Conservation (phyloP, 2,329 filamentous ascomycete species). For the Fusarium temperatum region DNA sequence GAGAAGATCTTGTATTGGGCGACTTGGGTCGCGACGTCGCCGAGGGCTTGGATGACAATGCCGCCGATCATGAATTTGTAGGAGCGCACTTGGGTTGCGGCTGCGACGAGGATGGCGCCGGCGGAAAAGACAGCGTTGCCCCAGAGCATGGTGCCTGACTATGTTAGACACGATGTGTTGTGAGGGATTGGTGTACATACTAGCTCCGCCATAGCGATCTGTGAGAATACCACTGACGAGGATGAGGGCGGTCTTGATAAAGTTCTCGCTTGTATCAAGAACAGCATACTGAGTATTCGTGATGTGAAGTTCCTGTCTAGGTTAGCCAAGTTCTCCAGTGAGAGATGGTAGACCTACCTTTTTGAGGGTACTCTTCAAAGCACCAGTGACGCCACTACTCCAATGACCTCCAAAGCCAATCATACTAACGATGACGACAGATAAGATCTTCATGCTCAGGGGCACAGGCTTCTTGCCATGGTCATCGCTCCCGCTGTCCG, state of each 20-base stretch:
- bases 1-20: slow-evolving; percentile 73
- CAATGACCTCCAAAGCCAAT: slow-evolving; percentile 69
- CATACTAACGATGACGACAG: slow-evolving; percentile 60
- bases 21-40: slow-evolving; percentile 71
- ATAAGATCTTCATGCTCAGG: slow-evolving; percentile 44
- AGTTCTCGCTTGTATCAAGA: slow-evolving; percentile 68
- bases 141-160: slow-evolving; percentile 61
- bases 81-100: slow-evolving; percentile 63
- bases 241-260: slow-evolving; percentile 67
- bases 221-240: slow-evolving; percentile 64
- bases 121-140: slow-evolving; percentile 68
- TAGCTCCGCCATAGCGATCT: slow-evolving; percentile 66
- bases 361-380: slow-evolving; percentile 69
- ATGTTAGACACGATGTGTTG: accelerated
- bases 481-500: slow-evolving; percentile 25
- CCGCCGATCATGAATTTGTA: slow-evolving; percentile 70
- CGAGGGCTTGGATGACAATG: slow-evolving; percentile 62
- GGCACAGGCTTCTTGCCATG: slow-evolving; percentile 39
- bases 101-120: slow-evolving; percentile 67
- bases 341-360: slow-evolving; percentile 47
- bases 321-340: background rate
- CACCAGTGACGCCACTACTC: slow-evolving; percentile 68
- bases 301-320: slow-evolving; percentile 60
- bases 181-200: slow-evolving; percentile 40
- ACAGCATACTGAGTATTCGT: slow-evolving; percentile 68